Evolutionary conservation across 2,329 filamentous ascomycete species (phyloP).

Genomic region (Cladosporium sp.): DNA sequence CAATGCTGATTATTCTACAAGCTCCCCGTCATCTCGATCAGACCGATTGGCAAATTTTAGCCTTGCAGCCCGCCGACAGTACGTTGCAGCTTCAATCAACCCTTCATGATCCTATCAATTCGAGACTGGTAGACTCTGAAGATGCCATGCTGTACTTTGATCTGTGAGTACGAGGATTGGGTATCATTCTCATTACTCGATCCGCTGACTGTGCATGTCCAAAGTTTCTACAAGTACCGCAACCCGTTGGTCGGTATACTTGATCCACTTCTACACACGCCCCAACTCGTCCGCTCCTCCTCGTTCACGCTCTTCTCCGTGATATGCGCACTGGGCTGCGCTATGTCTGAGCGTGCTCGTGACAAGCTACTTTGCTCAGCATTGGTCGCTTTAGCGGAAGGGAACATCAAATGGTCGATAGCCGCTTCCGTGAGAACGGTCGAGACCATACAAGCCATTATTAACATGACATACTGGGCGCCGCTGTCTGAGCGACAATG

Average conservation of each 20-base stretch:
- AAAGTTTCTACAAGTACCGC: conserved; percentile 11
- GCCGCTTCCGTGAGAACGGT: conserved; percentile 14
- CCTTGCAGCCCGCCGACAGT: conserved; percentile 11
- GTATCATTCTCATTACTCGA: not conserved
- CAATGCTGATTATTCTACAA: not conserved
- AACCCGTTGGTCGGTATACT: conserved; percentile 13
- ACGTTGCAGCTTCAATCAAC: conserved; percentile 12
- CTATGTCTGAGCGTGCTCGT: conserved; percentile 14
- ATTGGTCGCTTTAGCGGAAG: conserved; percentile 3
- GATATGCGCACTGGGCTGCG: conserved; percentile 14
- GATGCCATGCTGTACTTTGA: conserved; percentile 15
- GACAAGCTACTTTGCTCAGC: conserved; percentile 15
- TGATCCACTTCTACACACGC: conserved; percentile 6
- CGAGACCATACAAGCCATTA: conserved; percentile 14
- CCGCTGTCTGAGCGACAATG: conserved; percentile 13
- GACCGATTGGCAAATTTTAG: conserved; percentile 16
- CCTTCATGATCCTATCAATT: conserved; percentile 14
- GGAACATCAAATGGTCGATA: conserved; percentile 15
- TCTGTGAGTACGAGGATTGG: not conserved
- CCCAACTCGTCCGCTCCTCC: conserved; percentile 10
- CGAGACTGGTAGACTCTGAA: conserved; percentile 6
- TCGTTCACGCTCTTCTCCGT: conserved; percentile 15
- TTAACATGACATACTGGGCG: conserved; percentile 18
- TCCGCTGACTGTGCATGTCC: not conserved
- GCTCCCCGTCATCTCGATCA: conserved; percentile 8